Conservation (phyloP, 2,329 filamentous ascomycete genomes). For the Cercospora citrullina region DNA sequence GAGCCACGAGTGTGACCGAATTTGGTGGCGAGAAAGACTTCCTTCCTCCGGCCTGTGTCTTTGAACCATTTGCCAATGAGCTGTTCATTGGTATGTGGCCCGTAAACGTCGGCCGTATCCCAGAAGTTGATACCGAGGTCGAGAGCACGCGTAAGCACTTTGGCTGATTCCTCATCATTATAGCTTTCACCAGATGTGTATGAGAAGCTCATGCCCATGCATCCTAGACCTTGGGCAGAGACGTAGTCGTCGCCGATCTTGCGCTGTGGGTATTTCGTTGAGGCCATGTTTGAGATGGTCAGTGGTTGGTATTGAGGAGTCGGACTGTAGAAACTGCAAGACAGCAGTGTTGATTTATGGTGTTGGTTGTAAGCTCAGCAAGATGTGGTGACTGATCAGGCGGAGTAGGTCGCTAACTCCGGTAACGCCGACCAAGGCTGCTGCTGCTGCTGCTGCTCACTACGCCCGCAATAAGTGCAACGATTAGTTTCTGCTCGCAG, state of each 20-base stretch:
- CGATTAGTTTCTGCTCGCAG: not conserved
- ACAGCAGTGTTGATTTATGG: not conserved
- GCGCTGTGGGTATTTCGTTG: constrained; percentile 41
- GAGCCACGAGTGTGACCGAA: constrained; percentile 36
- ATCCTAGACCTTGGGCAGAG: constrained; percentile 37
- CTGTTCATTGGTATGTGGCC: constrained; percentile 36
- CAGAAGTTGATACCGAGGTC: constrained; percentile 36
- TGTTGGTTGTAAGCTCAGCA: not conserved
- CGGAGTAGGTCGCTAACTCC: not conserved
- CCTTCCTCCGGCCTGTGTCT: constrained; percentile 40
- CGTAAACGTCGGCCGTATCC: constrained; percentile 37
- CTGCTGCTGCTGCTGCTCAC: not conserved
- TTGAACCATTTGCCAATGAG: constrained; percentile 45
- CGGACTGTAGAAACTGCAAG: accelerated
- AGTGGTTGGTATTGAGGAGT: not conserved
- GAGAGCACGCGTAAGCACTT: constrained; percentile 32
- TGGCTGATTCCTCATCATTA: constrained; percentile 32
- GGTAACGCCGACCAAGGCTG: not conserved
- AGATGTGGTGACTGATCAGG: not conserved
- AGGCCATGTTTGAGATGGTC: constrained; percentile 20
- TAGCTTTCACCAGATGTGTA: constrained; percentile 38
- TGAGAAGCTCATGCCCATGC: constrained; percentile 41
- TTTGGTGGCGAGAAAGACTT: constrained; percentile 47
- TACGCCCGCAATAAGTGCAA: not conserved
- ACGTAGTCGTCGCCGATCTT: constrained; percentile 44